Conservation (phyloP, 176 grass and related monocot species). For the Oryza officinalis region DNA sequence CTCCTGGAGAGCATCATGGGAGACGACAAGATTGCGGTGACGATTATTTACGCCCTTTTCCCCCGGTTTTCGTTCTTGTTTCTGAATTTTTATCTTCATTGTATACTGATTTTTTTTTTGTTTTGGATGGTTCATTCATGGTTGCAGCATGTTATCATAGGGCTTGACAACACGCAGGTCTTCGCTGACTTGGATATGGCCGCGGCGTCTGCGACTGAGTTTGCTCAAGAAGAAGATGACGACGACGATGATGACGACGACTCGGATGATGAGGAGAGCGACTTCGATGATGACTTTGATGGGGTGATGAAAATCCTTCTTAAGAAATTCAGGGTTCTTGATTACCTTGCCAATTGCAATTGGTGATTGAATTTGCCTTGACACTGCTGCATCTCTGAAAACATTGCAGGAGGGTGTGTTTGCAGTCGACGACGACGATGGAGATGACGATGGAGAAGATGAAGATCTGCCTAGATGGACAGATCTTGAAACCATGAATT, state of each 20-base stretch:
- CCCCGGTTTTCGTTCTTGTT: background rate
- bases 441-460: constrained; percentile 31
- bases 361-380: background rate
- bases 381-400: constrained; percentile 25
- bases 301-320: constrained; percentile 42
- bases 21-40: constrained; percentile 83
- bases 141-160: constrained; percentile 84
- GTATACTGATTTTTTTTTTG: constrained; percentile 8
- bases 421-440: constrained; percentile 49
- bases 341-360: background rate
- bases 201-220: constrained; percentile 35
- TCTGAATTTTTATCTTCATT: background rate
- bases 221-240: constrained; percentile 45
- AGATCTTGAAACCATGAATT: constrained; percentile 82
- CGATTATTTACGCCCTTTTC: constrained; percentile 20
- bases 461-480: constrained; percentile 63
- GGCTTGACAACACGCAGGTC: constrained; percentile 79
- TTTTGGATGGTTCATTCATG: constrained; percentile 4
- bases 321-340: background rate
- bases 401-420: constrained; percentile 54
- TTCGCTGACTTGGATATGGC: constrained; percentile 64
- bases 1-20: constrained; percentile 63
- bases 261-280: constrained; percentile 54
- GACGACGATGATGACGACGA: constrained; percentile 32
- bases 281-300: constrained; percentile 63